These are phyloP conservation scores for Ascomycota sp. DNA, from an alignment of 2,329 filamentous ascomycete species.

Conservation along the genomic window DNA sequence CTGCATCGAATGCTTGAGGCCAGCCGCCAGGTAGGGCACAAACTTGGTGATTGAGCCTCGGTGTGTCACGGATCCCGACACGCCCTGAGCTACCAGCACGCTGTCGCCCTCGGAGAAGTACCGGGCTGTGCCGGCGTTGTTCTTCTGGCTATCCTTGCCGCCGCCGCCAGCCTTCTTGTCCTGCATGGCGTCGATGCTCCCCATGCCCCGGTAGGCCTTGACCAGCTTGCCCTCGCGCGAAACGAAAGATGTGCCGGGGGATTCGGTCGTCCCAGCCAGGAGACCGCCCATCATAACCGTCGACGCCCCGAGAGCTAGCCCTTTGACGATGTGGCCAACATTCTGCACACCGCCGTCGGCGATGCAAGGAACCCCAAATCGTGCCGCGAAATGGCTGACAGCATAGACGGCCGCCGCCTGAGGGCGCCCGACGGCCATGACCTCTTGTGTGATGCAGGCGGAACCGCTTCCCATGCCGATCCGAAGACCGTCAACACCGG, in stretches of 20 bases:
- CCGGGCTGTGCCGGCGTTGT: constrained; percentile 85
- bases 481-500: constrained; percentile 83
- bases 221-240: constrained; percentile 92
- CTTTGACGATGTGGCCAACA: constrained; percentile 97
- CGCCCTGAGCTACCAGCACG: constrained; percentile 87
- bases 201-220: constrained; percentile 98
- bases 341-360: constrained; percentile 97
- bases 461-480: constrained; percentile 98
- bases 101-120: constrained; percentile 97
- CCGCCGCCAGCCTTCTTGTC: constrained; percentile 81
- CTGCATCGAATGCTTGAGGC: constrained; percentile 92
- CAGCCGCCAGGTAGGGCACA: constrained; percentile 81
- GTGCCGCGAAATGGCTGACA: constrained; percentile 70
- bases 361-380: constrained; percentile 92
- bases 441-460: constrained; percentile 96
- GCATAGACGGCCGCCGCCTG: constrained; percentile 85
- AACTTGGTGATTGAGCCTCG: constrained; percentile 79
- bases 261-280: constrained; percentile 89
- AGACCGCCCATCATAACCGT: constrained; percentile 99
- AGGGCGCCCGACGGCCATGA: constrained; percentile 94
- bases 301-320: constrained; percentile 75
- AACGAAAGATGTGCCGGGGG: constrained; percentile 87
- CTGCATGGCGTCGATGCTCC: constrained; percentile 96
- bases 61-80: constrained; percentile 67
- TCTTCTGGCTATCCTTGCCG: constrained; percentile 48